Base-by-base conservation (phyloP, 1,139 yeast genomes). In the Tardiomyces depauwii region DNA sequence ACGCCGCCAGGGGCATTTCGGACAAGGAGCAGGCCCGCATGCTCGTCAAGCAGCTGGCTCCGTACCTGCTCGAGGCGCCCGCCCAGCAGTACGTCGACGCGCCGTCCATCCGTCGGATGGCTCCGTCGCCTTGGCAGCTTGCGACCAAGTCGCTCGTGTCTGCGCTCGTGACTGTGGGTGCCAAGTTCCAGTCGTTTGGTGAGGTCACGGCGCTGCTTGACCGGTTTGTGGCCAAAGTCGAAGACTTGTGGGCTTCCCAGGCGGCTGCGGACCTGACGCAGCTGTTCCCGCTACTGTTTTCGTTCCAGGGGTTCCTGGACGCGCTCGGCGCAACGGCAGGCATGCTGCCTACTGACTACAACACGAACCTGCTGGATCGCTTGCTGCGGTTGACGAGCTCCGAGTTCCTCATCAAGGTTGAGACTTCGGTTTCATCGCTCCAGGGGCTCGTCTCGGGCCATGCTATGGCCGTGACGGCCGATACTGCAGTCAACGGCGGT, bases 61-160 rank as follows among this genome's bases (percentile, higher is more conserved):
- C 71, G 7, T 85, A 84, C 56, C 71, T 87, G 42, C 55, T 75
- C 45, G 85, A 78, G 49, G 67, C 80, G 16, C 78, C 82, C 1
- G 64, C 64, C 32, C 89, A 82, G 57, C 63, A 50, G 58, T 78
- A 62, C 64, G 72, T 63, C 62, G 64, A 58, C 55, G 72, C 61
- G 12, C 68, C 80, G 60, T 51, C 68, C 47, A 58, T 72, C 59
- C 61, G 77, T 36, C 68, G 64, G 45, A 63, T 70, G 42, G 63
- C 61, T 40, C 67, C 71, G 27, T 66, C 76, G 7, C 70, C 73
- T 1, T 70, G 77, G 72, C 74, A 70, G 52, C 57, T 64, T 42
- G 61, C 71, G 18, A 65, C 76, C 16, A 65, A 64, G 50, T 49
- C 62, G 19, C 58, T 74, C 59, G 59, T 67, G 3, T 51, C 54